These are phyloP conservation scores for Rosa hybrid DNA, from an alignment of 331 rosid genomes.

Conservation along the genomic window DNA sequence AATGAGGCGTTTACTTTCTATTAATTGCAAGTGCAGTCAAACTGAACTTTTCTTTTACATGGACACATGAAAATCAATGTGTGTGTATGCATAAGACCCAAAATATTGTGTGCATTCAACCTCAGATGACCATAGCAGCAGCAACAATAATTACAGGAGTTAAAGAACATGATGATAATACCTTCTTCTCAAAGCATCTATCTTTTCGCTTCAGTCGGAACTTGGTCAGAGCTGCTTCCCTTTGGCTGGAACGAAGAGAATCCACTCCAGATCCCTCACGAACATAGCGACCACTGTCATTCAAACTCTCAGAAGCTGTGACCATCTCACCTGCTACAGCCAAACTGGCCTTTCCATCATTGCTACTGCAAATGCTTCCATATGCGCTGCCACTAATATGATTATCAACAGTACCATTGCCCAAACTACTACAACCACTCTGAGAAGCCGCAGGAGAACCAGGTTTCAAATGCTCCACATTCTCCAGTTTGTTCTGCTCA, in stretches of 20 bases:
- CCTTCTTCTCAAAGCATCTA: constrained; percentile 72
- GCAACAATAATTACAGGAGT: not conserved
- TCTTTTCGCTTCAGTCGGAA: constrained; percentile 66
- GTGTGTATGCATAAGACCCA: not conserved
- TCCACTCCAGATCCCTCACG: constrained; percentile 38
- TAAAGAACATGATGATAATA: constrained; percentile 21
- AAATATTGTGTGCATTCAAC: not conserved
- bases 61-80: not conserved
- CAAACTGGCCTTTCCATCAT: constrained; percentile 44
- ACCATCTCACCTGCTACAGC: constrained; percentile 26
- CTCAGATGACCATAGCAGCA: not conserved
- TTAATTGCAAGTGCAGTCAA: not conserved
- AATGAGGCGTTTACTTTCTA: not conserved
- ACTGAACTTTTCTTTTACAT: not conserved
- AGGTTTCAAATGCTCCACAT: constrained; percentile 23
- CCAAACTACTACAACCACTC: constrained; percentile 36
- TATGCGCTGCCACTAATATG: constrained; percentile 20
- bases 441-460: constrained; percentile 45
- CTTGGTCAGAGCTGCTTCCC: constrained; percentile 74
- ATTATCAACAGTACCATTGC: constrained; percentile 32
- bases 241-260: constrained; percentile 46
- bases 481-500: constrained; percentile 29
- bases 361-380: constrained; percentile 47
- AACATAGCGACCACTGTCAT: constrained; percentile 25
- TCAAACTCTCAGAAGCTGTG: constrained; percentile 26